Base-by-base conservation (phyloP, 805 yeast species). In the Candida nemodendra region DNA sequence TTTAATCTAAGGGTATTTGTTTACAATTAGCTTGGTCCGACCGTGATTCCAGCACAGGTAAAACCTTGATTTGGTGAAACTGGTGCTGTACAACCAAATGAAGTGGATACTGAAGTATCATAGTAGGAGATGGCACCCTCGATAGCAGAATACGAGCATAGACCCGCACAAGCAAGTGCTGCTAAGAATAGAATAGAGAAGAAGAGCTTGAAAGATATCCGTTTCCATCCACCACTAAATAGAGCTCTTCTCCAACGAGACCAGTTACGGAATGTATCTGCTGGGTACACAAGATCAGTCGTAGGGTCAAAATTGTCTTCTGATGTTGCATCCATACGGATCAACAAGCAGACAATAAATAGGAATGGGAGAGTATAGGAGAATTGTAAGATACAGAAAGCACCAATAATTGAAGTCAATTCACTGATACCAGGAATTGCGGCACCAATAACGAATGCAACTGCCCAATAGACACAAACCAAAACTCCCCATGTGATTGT, bases 311-410 rank as follows among this genome's bases (percentile, higher is more conserved):
- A 41, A 17, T 14, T 24, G 35, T 41, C 44, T 14, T 25, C 38
- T 9, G 9, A 9, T 6, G 44, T 26, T 13, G 40, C 44, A 18
- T 41, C 44, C 38, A 36, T 30, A 5, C 44, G 41, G 17, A 41
- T 22, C 41, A 41, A 8, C 27, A 41, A 31, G 30, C 44, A 41
- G 9, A 41, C 26, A n/a, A 36, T 14, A 29, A 41, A 41, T 28
- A 41, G 25, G 42, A 61, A 59, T 19, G 75, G 75, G 58, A 69
- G 61, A 11, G 73, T 69, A 56, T 69, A 69, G 30, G 72, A 62
- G 60, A 69, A 69, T 48, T 69, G 70, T 44, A 69, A 54, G 36
- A 68, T 69, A 47, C 74, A 69, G 45, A 69, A 51, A 6, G 73
- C 66, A 38, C 73, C 74, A 23, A 69, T 61, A 15, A 69, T 51